These are phyloP conservation scores for Suillus lakei DNA, from an alignment of 768 basidiomycete genomes.

Conservation along the genomic window DNA sequence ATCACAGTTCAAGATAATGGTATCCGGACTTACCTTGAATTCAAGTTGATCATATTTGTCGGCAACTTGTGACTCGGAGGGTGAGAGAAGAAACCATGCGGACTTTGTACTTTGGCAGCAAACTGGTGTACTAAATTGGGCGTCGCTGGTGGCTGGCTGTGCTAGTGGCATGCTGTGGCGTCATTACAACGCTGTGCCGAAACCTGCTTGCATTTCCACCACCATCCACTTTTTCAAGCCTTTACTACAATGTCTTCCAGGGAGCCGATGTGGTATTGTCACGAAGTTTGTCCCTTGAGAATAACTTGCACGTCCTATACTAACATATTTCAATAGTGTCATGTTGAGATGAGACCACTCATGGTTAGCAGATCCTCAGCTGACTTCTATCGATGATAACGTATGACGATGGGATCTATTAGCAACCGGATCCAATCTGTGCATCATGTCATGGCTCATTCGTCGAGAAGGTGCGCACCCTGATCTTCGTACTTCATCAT, in stretches of 20 bases:
- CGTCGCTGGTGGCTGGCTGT: not conserved
- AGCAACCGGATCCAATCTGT: conserved; percentile 85
- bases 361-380: conserved; percentile 51
- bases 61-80: no score
- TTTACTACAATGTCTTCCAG: conserved; percentile 61
- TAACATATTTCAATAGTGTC: conserved; percentile 57
- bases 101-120: not conserved
- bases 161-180: conserved; percentile 2
- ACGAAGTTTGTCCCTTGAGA: conserved; percentile 51
- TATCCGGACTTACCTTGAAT: not conserved
- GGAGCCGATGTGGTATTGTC: conserved; percentile 81
- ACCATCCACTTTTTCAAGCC: conserved; percentile 5
- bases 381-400: conserved; percentile 8
- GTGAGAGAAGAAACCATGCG: not conserved
- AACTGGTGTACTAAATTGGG: not conserved
- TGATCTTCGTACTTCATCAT: not conserved
- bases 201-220: conserved; percentile 7
- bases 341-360: conserved; percentile 86
- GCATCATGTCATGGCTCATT: conserved; percentile 83
- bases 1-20: conserved; percentile 34
- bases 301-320: not conserved
- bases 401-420: conserved; percentile 7
- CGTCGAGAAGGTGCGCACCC: conserved; percentile 68
- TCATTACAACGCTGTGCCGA: conserved; percentile 3
- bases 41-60: not conserved